phyloP scores from a whole-genome alignment of 78 protist genomes.

The Ministeria vibrans region DNA sequence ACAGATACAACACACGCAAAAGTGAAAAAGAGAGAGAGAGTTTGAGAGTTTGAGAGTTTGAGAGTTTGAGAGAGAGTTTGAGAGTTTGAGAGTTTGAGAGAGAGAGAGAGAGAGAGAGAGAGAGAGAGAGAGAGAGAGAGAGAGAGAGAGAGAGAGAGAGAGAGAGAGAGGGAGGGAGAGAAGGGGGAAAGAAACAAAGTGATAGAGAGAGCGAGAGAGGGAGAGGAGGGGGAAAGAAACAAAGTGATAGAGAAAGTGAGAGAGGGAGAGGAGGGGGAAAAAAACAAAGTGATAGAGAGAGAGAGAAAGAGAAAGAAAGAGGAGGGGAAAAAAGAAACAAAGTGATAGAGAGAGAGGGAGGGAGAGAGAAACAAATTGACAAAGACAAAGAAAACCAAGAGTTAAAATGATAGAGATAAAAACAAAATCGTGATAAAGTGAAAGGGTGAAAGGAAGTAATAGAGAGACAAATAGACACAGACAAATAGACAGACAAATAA shows the following conservation, averaged over 20 bases:
- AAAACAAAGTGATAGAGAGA: no score
- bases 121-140: neutral
- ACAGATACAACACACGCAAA: neutral
- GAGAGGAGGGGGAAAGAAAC: neutral
- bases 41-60: neutral
- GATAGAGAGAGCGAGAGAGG: neutral
- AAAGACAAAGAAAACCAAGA: slow-evolving; percentile 14
- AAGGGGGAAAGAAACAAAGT: neutral
- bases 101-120: neutral
- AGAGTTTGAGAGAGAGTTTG: neutral
- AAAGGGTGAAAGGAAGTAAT: neutral
- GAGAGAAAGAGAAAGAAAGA: neutral
- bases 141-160: neutral
- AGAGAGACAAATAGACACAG: neutral
- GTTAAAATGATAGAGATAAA: neutral
- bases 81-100: neutral
- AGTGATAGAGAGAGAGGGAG: neutral
- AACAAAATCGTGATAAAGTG: neutral
- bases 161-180: neutral
- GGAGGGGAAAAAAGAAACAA: neutral
- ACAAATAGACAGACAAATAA: neutral
- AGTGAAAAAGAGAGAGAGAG: no score
- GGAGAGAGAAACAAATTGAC: neutral
- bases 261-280: no score
- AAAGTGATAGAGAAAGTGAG: neutral